phyloP scores from a whole-genome alignment of 306 rosid genomes.

The Rosa persica region DNA sequence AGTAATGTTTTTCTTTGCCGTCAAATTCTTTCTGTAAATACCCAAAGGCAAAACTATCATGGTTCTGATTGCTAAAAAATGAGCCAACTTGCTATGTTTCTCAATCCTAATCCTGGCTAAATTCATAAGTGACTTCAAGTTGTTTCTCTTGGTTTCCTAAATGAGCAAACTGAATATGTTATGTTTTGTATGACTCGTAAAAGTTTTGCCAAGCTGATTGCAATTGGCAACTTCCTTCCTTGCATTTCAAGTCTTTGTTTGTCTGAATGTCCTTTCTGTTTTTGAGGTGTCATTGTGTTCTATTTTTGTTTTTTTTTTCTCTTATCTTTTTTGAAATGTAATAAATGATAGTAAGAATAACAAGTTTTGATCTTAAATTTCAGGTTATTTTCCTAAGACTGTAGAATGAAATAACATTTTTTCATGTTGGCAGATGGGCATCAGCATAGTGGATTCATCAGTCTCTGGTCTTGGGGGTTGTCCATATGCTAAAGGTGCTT shows the following conservation, averaged over 20 bases:
- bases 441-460: conserved; percentile 75
- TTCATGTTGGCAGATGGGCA: conserved; percentile 52
- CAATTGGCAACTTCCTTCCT: not conserved
- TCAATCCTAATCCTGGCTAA: not conserved
- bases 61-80: not conserved
- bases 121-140: not conserved
- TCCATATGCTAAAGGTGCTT: conserved; percentile 92
- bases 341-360: not conserved
- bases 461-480: conserved; percentile 97
- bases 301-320: not conserved
- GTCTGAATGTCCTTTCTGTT: not conserved
- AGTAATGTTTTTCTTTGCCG: too few relatives aligned
- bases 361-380: not conserved
- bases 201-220: not conserved
- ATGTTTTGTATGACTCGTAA: not conserved
- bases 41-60: too few relatives aligned
- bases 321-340: not conserved
- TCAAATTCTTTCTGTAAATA: too few relatives aligned
- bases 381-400: not conserved
- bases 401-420: conserved; percentile 11
- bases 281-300: not conserved
- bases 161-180: not conserved
- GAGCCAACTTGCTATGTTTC: not conserved
- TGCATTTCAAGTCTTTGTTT: not conserved
- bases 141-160: not conserved